Conservation (phyloP, 306 rosid species). For the Biancaea sappan region DNA sequence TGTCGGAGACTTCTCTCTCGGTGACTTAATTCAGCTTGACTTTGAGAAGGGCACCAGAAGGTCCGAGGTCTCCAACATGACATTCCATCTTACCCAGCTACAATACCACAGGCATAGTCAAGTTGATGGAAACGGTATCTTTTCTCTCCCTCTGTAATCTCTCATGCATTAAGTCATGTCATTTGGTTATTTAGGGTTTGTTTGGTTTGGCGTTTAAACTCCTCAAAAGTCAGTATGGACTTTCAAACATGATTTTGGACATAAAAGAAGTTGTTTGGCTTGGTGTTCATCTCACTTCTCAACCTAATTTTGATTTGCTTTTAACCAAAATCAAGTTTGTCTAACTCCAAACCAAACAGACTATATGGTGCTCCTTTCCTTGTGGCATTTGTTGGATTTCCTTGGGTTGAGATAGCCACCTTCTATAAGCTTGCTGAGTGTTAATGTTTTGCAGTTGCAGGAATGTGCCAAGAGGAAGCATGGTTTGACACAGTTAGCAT, state of each 20-base stretch:
- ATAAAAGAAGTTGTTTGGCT: too few relatives aligned
- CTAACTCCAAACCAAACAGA: too few relatives aligned
- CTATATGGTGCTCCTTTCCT: slow-evolving; percentile 26
- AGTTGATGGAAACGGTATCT: slow-evolving; percentile 61
- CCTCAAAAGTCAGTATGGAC: too few relatives aligned
- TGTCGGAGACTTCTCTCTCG: slow-evolving; percentile 49
- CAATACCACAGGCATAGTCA: slow-evolving; percentile 74
- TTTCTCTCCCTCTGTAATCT: slow-evolving; percentile 10
- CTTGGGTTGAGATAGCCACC: slow-evolving; percentile 10
- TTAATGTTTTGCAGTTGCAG: slow-evolving; percentile 55
- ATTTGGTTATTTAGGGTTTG: slow-evolving; percentile 23
- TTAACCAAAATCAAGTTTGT: too few relatives aligned
- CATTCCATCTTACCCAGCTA: slow-evolving; percentile 68
- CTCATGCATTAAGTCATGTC: background rate
- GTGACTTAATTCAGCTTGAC: slow-evolving; percentile 68
- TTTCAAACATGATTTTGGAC: too few relatives aligned
- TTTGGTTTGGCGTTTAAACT: too few relatives aligned
- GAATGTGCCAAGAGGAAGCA: slow-evolving; percentile 71
- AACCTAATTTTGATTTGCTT: too few relatives aligned
- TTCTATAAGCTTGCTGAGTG: slow-evolving; percentile 27
- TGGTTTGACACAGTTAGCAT: slow-evolving; percentile 90
- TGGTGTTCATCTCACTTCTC: too few relatives aligned
- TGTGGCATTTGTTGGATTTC: slow-evolving; percentile 18
- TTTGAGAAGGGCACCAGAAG: slow-evolving; percentile 63
- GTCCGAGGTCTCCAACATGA: slow-evolving; percentile 75